Conservation (phyloP, 495 filamentous ascomycete genomes). For the Jackrogersella minutella region DNA sequence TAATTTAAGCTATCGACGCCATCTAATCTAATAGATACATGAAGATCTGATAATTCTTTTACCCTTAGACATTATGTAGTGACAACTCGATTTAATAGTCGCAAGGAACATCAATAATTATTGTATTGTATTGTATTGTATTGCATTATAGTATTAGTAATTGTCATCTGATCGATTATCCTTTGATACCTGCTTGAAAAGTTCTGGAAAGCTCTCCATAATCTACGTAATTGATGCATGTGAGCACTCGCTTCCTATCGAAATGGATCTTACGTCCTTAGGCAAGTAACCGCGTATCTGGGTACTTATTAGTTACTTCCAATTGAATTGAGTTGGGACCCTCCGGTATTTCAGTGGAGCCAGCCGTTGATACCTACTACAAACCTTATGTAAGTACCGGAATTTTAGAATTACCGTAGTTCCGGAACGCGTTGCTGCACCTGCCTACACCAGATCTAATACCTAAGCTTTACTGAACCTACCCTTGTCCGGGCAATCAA, state of each 20-base stretch:
- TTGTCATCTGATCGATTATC: background rate
- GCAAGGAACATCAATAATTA: background rate
- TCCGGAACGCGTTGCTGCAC: constrained; percentile 37
- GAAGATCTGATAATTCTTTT: too few relatives aligned
- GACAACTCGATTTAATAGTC: too few relatives aligned
- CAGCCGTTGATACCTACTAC: too few relatives aligned
- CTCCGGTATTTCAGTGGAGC: too few relatives aligned
- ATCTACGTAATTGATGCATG: constrained; percentile 34
- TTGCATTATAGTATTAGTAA: background rate
- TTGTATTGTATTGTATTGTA: background rate
- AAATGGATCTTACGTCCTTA: too few relatives aligned
- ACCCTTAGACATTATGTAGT: too few relatives aligned
- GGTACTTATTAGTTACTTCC: background rate
- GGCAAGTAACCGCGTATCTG: too few relatives aligned
- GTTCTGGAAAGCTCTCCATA: constrained; percentile 32
- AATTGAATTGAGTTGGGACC: background rate
- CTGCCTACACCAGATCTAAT: constrained; percentile 24
- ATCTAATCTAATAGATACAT: background rate
- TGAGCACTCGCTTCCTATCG: too few relatives aligned
- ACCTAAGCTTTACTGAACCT: constrained; percentile 14
- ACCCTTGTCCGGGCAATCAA: constrained; percentile 22
- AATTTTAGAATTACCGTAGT: constrained; percentile 27
- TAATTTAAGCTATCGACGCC: background rate
- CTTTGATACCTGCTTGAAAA: constrained; percentile 2
- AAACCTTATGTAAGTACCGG: constrained; percentile 10